These are phyloP conservation scores for Fragilariopsis cylindrus DNA, from an alignment of 108 stramenopile species.

Conservation along the genomic window DNA sequence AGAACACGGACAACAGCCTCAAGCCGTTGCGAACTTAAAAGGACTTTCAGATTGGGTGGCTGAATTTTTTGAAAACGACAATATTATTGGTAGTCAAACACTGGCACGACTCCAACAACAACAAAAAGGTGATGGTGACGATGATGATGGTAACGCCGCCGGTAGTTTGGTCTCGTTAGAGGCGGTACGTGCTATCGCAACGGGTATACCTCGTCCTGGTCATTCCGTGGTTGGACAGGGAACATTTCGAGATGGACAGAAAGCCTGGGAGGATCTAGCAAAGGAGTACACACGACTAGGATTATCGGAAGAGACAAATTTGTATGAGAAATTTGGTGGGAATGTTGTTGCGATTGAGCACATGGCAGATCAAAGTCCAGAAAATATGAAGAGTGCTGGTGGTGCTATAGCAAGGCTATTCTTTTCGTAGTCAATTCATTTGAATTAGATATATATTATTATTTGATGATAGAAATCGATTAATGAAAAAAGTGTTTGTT, in stretches of 20 bases:
- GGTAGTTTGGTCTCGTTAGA: constrained; percentile 25
- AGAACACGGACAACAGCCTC: constrained; percentile 74
- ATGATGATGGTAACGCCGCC: constrained; percentile 16
- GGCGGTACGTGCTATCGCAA: constrained; percentile 75
- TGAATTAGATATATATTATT: too few species aligned
- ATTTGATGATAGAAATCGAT: too few species aligned
- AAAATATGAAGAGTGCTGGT: constrained; percentile 67
- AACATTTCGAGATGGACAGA: constrained; percentile 63
- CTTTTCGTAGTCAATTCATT: constrained; percentile 45
- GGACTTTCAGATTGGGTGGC: constrained; percentile 71
- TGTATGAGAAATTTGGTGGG: constrained; percentile 59
- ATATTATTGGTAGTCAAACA: background rate
- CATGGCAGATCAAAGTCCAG: constrained; percentile 61
- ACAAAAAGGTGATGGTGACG: constrained; percentile 12
- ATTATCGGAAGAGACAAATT: constrained; percentile 49
- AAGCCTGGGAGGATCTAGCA: constrained; percentile 64
- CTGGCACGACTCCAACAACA: constrained; percentile 5
- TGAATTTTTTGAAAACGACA: constrained; percentile 39
- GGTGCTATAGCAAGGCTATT: constrained; percentile 88
- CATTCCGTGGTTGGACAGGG: constrained; percentile 66
- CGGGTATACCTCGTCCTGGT: constrained; percentile 66
- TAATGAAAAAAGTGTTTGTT: too few species aligned
- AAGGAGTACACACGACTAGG: constrained; percentile 48
- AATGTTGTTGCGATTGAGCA: constrained; percentile 68
- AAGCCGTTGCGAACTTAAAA: constrained; percentile 64